phyloP scores from a whole-genome alignment of 78 protist species.

The Diacronema lutheri region DNA sequence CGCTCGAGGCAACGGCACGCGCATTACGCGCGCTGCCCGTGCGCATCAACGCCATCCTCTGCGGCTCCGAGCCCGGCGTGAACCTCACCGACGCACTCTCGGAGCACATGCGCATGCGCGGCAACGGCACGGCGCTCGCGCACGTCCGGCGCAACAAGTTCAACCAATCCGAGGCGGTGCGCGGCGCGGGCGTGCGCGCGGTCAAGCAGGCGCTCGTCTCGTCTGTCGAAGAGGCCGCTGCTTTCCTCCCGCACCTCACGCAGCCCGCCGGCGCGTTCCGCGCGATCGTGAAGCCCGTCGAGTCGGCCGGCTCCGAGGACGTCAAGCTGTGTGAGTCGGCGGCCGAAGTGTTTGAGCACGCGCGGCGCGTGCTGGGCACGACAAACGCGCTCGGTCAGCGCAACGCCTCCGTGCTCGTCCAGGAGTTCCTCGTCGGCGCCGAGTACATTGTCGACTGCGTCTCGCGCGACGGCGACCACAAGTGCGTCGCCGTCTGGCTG shows the following conservation, averaged over 20 bases:
- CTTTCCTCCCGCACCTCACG: not conserved
- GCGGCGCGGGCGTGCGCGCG: not conserved
- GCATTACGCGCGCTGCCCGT: too few species aligned
- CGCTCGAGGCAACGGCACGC: too few species aligned
- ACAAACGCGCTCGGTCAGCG: not conserved
- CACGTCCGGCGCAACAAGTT: not conserved
- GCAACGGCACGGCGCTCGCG: too few species aligned
- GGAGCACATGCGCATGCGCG: too few species aligned
- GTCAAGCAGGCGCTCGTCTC: not conserved
- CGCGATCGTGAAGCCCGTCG: conserved; percentile 15
- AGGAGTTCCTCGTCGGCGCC: not conserved
- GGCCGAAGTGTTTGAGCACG: not conserved
- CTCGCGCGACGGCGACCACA: conserved; percentile 14
- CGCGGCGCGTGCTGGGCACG: too few species aligned
- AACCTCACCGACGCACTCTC: too few species aligned
- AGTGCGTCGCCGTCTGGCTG: conserved; percentile 21
- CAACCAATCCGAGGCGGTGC: not conserved
- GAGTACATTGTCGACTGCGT: conserved; percentile 17
- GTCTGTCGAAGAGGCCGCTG: not conserved
- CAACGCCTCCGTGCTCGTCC: not conserved
- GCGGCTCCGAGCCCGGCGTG: too few species aligned
- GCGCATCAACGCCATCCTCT: too few species aligned
- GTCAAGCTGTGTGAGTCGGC: not conserved
- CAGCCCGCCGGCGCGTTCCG: not conserved
- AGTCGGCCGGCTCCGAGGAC: conserved; percentile 21